These are phyloP conservation scores for Nosema muscidifuracis DNA, from an alignment of 371 early-diverging fungal species.

Conservation along the genomic window DNA sequence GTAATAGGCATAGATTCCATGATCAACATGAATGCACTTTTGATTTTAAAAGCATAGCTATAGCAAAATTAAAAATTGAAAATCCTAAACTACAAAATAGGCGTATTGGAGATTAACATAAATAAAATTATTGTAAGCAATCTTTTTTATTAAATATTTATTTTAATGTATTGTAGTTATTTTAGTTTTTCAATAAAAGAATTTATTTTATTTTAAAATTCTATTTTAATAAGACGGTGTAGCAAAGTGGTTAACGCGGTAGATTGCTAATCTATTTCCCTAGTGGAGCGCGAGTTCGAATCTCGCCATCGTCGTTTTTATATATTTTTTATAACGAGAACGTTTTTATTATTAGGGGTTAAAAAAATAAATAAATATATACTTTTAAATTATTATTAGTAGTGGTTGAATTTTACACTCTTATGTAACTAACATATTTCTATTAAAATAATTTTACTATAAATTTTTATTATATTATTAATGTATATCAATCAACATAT, in stretches of 20 bases:
- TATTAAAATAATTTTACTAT: too few relatives aligned
- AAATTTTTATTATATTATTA: too few relatives aligned
- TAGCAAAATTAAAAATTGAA: conserved; percentile 51
- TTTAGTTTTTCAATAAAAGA: too few relatives aligned
- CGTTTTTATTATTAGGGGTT: too few relatives aligned
- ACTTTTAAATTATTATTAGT: too few relatives aligned
- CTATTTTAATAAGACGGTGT: conserved; percentile 60
- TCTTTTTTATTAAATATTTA: background rate
- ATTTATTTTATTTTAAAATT: background rate
- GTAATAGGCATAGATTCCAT: conserved; percentile 60
- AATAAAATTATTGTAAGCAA: background rate
- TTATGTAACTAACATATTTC: too few relatives aligned
- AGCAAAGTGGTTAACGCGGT: conserved; percentile 76
- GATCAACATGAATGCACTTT: conserved; percentile 63
- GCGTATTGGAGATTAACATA: conserved; percentile 41
- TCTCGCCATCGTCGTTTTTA: conserved; percentile 68
- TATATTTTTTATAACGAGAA: background rate
- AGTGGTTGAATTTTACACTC: too few relatives aligned
- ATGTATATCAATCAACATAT: too few relatives aligned
- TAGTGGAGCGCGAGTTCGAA: conserved; percentile 73
- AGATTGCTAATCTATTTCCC: conserved; percentile 73
- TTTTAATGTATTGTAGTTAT: too few relatives aligned
- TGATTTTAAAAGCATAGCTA: conserved; percentile 57
- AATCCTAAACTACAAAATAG: conserved; percentile 59
- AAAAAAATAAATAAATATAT: too few relatives aligned